phyloP scores from a whole-genome alignment of 768 basidiomycete species.

The Hysterangium stoloniferum region DNA sequence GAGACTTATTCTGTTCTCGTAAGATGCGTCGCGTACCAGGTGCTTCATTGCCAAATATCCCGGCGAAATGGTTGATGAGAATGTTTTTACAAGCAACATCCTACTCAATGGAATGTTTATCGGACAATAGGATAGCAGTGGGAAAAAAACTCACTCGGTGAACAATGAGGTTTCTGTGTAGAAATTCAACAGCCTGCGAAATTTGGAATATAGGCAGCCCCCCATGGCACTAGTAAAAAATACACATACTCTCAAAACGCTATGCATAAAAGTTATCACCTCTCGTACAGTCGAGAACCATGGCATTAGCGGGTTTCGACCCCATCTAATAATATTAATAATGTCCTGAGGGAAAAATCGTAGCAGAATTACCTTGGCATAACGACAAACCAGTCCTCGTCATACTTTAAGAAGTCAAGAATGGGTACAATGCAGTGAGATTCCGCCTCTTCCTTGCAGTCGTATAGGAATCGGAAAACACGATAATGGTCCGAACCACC shows the following conservation, averaged over 20 bases:
- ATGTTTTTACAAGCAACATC: constrained; percentile 11
- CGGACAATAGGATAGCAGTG: background rate
- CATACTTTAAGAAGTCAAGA: constrained; percentile 18
- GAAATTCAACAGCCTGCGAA: constrained; percentile 9
- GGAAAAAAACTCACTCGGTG: constrained; percentile 10
- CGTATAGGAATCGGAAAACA: constrained; percentile 17
- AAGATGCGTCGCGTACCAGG: background rate
- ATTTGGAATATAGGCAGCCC: background rate
- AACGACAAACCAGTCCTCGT: constrained; percentile 22
- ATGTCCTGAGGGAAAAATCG: background rate
- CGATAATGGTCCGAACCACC: constrained; percentile 20
- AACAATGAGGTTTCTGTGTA: constrained; percentile 12
- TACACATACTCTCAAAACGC: background rate
- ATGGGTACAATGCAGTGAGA: constrained; percentile 16
- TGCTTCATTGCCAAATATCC: background rate
- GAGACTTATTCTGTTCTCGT: background rate
- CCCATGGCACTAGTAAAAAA: background rate
- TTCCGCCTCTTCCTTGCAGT: constrained; percentile 2
- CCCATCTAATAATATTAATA: constrained; percentile 8
- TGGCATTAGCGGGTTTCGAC: constrained; percentile 11
- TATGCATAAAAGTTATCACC: constrained; percentile 9
- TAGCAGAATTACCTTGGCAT: constrained; percentile 21
- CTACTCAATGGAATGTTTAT: background rate
- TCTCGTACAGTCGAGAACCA: constrained; percentile 10
- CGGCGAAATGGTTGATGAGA: constrained; percentile 12